Evolutionary conservation across 352 stramenopile species (phyloP).

Genomic region (Pseudoperonospora humuli): DNA sequence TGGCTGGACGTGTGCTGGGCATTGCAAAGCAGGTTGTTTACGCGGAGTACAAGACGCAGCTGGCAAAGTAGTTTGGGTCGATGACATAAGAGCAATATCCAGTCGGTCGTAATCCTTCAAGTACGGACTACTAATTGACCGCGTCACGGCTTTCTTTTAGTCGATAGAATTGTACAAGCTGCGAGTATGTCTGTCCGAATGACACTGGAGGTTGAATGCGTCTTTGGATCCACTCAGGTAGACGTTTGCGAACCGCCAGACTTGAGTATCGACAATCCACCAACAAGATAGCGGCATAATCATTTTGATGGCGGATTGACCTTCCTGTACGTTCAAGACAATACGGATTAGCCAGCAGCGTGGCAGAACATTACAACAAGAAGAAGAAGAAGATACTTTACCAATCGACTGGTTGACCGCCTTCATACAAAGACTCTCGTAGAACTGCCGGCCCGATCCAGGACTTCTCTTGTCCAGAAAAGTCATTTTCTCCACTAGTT

Average conservation of each 20-base stretch:
- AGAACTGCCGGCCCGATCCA: constrained; percentile 87
- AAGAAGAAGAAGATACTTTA: too few species aligned
- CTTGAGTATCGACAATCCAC: constrained; percentile 92
- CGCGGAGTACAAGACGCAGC: constrained; percentile 47
- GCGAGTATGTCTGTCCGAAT: constrained; percentile 65
- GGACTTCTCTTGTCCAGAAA: constrained; percentile 73
- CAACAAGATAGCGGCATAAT: constrained; percentile 96
- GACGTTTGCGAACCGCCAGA: constrained; percentile 42
- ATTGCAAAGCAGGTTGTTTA: constrained; percentile 79
- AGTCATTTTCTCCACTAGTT: constrained; percentile 96
- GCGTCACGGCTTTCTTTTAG: constrained; percentile 26
- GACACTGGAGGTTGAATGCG: constrained; percentile 49
- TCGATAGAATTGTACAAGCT: constrained; percentile 77
- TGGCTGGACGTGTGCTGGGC: constrained; percentile 70
- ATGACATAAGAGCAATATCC: constrained; percentile 8
- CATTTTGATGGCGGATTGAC: constrained; percentile 95
- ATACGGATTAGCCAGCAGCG: constrained; percentile 8
- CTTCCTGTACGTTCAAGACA: constrained; percentile 38
- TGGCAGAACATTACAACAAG: neutral
- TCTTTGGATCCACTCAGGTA: constrained; percentile 81
- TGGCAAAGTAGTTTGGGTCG: constrained; percentile 14
- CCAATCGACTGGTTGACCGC: constrained; percentile 99
- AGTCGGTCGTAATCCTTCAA: constrained; percentile 5
- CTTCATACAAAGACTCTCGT: constrained; percentile 98
- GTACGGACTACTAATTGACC: constrained; percentile 4